phyloP scores from a whole-genome alignment of 176 grass and related monocot species.

The Aegilops longissima region DNA sequence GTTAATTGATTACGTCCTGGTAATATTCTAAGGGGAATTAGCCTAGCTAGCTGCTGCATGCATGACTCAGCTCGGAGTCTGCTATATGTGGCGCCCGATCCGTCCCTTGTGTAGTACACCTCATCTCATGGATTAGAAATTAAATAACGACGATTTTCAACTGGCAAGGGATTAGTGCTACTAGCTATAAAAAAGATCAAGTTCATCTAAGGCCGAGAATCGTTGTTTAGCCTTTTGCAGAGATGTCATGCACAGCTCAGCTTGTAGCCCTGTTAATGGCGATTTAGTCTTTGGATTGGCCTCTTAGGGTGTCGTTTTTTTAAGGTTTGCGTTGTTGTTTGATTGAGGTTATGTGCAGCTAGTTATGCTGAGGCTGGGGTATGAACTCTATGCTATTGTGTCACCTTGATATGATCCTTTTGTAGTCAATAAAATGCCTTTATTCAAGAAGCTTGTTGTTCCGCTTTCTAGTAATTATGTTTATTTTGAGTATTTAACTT shows the following conservation, averaged over 20 bases:
- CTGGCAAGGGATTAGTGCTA: background rate
- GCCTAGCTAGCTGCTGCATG: background rate
- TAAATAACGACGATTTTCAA: background rate
- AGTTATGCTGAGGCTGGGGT: background rate
- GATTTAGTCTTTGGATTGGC: no score
- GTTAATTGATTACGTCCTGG: constrained; percentile 2
- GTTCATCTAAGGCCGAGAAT: background rate
- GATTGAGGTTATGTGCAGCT: background rate
- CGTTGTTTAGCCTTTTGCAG: background rate
- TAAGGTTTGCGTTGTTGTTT: background rate
- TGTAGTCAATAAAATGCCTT: background rate
- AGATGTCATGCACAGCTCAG: background rate
- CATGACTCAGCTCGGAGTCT: constrained; percentile 19
- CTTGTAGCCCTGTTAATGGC: no score
- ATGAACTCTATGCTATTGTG: background rate
- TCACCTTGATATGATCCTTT: background rate
- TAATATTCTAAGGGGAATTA: background rate
- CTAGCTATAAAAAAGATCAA: no score
- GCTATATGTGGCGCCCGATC: background rate
- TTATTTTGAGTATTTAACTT: background rate
- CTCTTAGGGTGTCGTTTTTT: background rate
- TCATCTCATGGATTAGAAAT: background rate
- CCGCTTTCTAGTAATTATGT: background rate
- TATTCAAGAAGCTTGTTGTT: background rate
- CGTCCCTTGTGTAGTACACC: constrained; percentile 16